Base-by-base conservation (phyloP, 495 filamentous ascomycete species). In the Trichoderma orchidacearum region DNA sequence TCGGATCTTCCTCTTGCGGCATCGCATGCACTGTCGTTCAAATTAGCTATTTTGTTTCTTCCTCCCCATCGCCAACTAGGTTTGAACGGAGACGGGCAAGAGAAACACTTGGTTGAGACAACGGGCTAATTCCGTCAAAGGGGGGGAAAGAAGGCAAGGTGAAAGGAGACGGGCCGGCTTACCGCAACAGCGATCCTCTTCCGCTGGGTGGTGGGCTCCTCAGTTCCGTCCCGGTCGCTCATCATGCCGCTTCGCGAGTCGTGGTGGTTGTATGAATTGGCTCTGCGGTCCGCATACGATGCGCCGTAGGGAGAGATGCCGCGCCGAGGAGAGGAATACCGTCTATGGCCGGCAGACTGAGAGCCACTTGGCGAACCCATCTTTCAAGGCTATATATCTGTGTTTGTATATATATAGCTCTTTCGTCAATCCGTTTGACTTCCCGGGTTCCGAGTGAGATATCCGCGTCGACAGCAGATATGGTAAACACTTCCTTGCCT, bases 1-100 rank as follows among this genome's bases (percentile, higher is more conserved):
- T 66, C 89, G 86, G 63, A 98, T 98, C 75, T 98, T 98, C 54
- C 93, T 79, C 68, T 90, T 90, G 52, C 93, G 84, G 66, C 93
- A 98, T 58, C 93, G 83, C 29, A 80, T 80, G 69, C 93, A 98
- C 93, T 97, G 59, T 59, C 36, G 9, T 34, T 58, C 31, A 58
- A 56, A 41, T 59, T n/a, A 63, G 62, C 58, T 60, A 38, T 27
- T n/a, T n/a, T 31, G 18, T 1, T 1, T 15, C 48, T 12, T 18
- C n/a, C 50, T 30, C 51, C 5, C 18, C 31, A 1, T 25, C n/a
- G 31, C n/a, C n/a, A n/a, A n/a, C n/a, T n/a, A n/a, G n/a, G n/a
- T n/a, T n/a, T n/a, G n/a, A n/a, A n/a, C n/a, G n/a, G n/a, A n/a
- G n/a, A n/a, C n/a, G n/a, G n/a, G n/a, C n/a, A n/a, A n/a, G n/a